Evolutionary conservation across 116 monocot species (phyloP).

Genomic region (Dioscorea cayenensis): DNA sequence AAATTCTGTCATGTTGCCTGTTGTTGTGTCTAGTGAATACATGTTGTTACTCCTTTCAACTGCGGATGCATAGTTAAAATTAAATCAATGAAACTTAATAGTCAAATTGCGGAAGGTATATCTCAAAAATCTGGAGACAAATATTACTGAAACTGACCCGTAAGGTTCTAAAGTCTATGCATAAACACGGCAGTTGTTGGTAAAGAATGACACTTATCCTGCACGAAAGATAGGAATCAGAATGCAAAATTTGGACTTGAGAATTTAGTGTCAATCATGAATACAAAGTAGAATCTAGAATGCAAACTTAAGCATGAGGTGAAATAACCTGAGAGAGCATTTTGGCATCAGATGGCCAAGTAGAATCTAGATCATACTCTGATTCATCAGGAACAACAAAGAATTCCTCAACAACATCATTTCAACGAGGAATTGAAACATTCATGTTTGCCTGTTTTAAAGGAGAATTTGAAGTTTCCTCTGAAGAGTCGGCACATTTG

Average conservation of each 20-base stretch:
- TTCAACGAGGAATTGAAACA: slow-evolving; percentile 31
- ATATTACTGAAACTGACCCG: slow-evolving; percentile 27
- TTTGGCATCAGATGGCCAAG: slow-evolving; percentile 29
- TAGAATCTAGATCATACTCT: slow-evolving; percentile 21
- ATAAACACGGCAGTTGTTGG: slow-evolving; percentile 48
- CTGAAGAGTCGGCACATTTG: slow-evolving; percentile 15
- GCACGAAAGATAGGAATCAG: not conserved
- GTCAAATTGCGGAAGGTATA: not conserved
- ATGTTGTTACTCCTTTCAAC: slow-evolving; percentile 37
- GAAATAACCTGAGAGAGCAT: slow-evolving; percentile 15
- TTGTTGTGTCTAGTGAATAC: slow-evolving; percentile 28
- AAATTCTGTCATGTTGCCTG: slow-evolving; percentile 9
- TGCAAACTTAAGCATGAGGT: too few species aligned
- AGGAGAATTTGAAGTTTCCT: slow-evolving; percentile 8
- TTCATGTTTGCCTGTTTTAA: slow-evolving; percentile 10
- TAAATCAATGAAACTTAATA: not conserved
- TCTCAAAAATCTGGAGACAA: not conserved
- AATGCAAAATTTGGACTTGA: too few species aligned
- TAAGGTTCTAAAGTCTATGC: slow-evolving; percentile 34
- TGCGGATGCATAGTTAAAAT: slow-evolving; percentile 4
- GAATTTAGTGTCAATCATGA: too few species aligned
- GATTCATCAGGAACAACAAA: slow-evolving; percentile 42
- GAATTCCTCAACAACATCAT: slow-evolving; percentile 57
- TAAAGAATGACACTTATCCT: slow-evolving; percentile 36
- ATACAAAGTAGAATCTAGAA: too few species aligned